Evolutionary conservation across 2,329 filamentous ascomycete genomes (phyloP), one percentile per base, ranked within the genome.

Genomic region (Aspergillus fructus): DNA sequence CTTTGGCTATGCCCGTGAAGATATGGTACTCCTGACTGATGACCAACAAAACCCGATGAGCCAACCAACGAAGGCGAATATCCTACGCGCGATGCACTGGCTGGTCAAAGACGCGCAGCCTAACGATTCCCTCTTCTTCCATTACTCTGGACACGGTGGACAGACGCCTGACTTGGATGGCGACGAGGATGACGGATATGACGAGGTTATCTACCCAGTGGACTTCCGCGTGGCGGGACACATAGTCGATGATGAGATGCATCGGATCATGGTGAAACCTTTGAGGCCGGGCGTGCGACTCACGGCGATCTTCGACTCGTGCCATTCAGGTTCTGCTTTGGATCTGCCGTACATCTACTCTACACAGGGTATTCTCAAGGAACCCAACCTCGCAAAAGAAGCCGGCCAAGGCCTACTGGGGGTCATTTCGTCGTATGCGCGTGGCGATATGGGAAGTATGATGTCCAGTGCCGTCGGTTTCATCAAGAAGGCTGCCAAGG

Each of bases 1-100:
- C 70, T 97, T 96, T 74, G 90, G 90, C 30, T 97, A 97, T 75
- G 92, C 91, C 76, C 83, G 92, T 58, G 93, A 97, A 75, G 93
- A 97, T 71, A 97, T 97, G 93, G 93, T 97, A 19, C 88, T 94
- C 61, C 83, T 97, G 72, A 97, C 93, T 40, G 93, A 97, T 71
- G 93, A 97, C 72, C 93, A 97, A 78, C 91, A 96, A 73, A 96
- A 96, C 67, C 91, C 91, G 24, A 96, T 97, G 90, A 96, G 91
- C 76, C 91, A 96, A 77, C 93, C 93, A 8, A 96, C 92, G 5
- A 97, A 97, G 75, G 89, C 91, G 65, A 97, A 97, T 71, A 96
- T 97, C 55, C 76, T 97, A 39, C 85, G 93, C 53, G 93, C 93
- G 30, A 97, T 97, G 93, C 93, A 97, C 73, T 97, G 93, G 93